Conservation (phyloP, 2,329 filamentous ascomycete genomes). For the Neurospora crassa region DNA sequence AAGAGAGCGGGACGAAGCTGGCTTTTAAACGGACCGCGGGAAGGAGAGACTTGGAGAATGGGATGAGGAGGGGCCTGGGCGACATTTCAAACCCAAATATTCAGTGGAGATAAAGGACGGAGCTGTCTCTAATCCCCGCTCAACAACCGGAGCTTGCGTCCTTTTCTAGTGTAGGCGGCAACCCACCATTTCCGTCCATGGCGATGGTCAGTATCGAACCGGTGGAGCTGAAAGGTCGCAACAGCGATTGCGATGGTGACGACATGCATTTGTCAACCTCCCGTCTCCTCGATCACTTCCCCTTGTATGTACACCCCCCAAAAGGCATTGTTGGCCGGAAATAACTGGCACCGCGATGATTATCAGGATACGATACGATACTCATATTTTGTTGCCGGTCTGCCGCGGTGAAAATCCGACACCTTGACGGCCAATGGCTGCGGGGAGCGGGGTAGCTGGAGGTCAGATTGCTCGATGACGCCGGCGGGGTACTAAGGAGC, state of each 20-base stretch:
- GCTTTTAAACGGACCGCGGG: background rate
- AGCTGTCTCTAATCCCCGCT: background rate
- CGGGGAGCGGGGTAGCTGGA: background rate
- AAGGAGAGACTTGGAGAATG: background rate
- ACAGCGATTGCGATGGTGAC: conserved; percentile 12
- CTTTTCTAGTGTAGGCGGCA: background rate
- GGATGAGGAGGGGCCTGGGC: background rate
- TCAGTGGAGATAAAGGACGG: background rate
- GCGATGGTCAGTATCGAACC: background rate
- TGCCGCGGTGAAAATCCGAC: conserved; percentile 1
- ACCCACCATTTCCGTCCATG: background rate
- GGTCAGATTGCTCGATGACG: background rate
- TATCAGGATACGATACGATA: background rate
- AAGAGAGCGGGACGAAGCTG: background rate
- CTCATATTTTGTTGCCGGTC: background rate
- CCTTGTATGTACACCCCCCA: background rate
- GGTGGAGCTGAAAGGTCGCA: conserved; percentile 4
- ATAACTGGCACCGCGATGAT: background rate
- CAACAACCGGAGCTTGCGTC: background rate
- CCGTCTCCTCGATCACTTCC: background rate
- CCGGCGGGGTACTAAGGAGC: background rate
- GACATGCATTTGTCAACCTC: conserved; percentile 9
- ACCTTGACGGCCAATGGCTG: background rate
- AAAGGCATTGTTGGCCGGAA: background rate
- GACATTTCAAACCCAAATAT: background rate